These are phyloP conservation scores for Salix purpurea DNA, from an alignment of 345 rosid species.

Conservation along the genomic window DNA sequence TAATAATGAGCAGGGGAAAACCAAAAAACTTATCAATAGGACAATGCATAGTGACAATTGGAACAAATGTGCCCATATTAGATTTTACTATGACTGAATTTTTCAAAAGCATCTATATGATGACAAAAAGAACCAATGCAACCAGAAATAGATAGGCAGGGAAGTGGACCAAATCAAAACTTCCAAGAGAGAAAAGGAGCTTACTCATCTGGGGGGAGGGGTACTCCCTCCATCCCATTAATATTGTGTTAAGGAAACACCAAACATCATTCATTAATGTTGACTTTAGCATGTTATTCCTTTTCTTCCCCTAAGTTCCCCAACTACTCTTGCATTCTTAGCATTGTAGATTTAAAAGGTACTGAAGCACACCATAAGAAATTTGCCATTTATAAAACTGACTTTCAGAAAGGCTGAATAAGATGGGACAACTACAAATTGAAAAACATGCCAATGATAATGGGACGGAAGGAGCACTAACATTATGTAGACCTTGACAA, in stretches of 20 bases:
- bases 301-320: too few species aligned
- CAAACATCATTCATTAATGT: too few species aligned
- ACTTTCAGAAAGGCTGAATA: too few species aligned
- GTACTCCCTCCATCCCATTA: too few species aligned
- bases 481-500: background rate
- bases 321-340: too few species aligned
- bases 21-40: background rate
- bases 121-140: background rate
- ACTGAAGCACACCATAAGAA: too few species aligned
- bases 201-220: background rate
- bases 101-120: background rate
- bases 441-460: background rate
- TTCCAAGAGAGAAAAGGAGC: background rate
- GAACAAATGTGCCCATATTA: background rate
- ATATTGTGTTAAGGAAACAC: too few species aligned
- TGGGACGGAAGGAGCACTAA: background rate
- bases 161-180: background rate
- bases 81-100: background rate
- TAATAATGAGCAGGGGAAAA: background rate
- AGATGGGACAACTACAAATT: background rate
- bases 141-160: background rate
- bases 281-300: too few species aligned
- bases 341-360: too few species aligned
- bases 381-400: too few species aligned
- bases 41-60: background rate